These are phyloP conservation scores for Leonotis leonurus DNA, from an alignment of 257 asterid genomes.

Conservation along the genomic window DNA sequence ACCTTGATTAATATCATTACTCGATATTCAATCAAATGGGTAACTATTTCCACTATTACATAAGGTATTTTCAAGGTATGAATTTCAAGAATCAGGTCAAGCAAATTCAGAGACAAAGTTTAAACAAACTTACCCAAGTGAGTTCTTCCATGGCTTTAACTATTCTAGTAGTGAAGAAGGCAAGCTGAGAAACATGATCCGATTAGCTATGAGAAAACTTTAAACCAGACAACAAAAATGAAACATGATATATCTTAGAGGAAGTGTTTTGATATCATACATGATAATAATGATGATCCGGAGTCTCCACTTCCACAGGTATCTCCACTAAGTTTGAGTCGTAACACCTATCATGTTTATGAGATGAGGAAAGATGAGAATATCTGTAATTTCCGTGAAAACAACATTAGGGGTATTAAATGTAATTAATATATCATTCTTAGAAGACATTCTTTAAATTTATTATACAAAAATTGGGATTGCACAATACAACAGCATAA, in stretches of 20 bases:
- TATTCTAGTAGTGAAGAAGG: conserved; percentile 81
- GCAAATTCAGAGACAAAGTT: conserved; percentile 5
- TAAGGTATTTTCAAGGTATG: neutral
- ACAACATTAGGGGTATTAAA: neutral
- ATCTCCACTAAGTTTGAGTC: conserved; percentile 88
- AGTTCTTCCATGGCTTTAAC: conserved; percentile 94
- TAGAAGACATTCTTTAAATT: neutral
- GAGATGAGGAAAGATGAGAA: conserved; percentile 14
- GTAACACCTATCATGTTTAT: conserved; percentile 46
- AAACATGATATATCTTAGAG: conserved; percentile 1
- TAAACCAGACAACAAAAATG: neutral
- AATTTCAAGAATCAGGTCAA: neutral
- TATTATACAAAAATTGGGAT: neutral
- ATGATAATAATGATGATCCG: conserved; percentile 90
- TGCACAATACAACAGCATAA: neutral
- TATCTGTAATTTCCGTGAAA: conserved; percentile 12
- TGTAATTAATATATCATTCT: neutral
- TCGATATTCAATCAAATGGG: neutral
- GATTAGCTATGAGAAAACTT: conserved; percentile 10
- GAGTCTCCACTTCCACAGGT: conserved; percentile 92
- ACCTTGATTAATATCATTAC: neutral
- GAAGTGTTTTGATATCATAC: conserved; percentile 34
- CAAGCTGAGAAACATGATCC: conserved; percentile 50
- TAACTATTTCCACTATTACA: neutral
- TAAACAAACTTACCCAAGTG: conserved; percentile 65